phyloP scores from a whole-genome alignment of 1,284 basidiomycete genomes.

The Melampsora americana region DNA sequence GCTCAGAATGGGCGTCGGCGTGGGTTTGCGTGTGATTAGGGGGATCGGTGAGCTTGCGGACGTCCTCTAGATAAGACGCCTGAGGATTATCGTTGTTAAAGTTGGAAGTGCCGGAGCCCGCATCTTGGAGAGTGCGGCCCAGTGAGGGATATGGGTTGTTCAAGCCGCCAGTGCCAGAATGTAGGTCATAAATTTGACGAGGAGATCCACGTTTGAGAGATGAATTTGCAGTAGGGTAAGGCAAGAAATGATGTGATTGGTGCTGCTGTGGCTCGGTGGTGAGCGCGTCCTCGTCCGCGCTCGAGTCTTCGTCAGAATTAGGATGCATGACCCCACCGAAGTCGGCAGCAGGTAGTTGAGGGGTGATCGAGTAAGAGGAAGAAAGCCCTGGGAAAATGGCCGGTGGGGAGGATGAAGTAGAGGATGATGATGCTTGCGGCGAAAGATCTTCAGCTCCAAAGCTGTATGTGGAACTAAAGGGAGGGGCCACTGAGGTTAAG shows the following conservation, averaged over 20 bases:
- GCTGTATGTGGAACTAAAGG: conserved; percentile 6
- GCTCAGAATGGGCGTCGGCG: not conserved
- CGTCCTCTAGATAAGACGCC: not conserved
- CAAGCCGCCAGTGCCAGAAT: not conserved
- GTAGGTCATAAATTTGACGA: conserved; percentile 14
- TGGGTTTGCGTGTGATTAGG: not conserved
- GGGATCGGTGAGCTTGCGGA: not conserved
- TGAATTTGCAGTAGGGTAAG: conserved; percentile 3
- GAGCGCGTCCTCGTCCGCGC: conserved; percentile 16
- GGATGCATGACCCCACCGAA: conserved; percentile 14
- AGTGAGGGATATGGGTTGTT: not conserved
- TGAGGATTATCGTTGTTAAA: not conserved
- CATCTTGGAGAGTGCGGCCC: not conserved
- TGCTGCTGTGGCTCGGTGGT: not conserved
- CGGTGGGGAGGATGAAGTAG: conserved; percentile 27
- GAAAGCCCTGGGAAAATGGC: conserved; percentile 5
- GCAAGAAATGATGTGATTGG: conserved; percentile 9
- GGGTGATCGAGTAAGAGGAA: conserved; percentile 8
- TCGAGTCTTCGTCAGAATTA: conserved; percentile 39
- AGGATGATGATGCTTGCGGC: conserved; percentile 16
- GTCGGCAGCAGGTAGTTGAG: conserved; percentile 1
- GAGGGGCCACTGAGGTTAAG: not conserved
- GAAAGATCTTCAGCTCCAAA: conserved; percentile 16
- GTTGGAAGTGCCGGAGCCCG: not conserved
- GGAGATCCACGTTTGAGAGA: conserved; percentile 19